Evolutionary conservation across 1,284 basidiomycete genomes (phyloP), one percentile per base, ranked within the genome.

Genomic region (Irpex sp.): DNA sequence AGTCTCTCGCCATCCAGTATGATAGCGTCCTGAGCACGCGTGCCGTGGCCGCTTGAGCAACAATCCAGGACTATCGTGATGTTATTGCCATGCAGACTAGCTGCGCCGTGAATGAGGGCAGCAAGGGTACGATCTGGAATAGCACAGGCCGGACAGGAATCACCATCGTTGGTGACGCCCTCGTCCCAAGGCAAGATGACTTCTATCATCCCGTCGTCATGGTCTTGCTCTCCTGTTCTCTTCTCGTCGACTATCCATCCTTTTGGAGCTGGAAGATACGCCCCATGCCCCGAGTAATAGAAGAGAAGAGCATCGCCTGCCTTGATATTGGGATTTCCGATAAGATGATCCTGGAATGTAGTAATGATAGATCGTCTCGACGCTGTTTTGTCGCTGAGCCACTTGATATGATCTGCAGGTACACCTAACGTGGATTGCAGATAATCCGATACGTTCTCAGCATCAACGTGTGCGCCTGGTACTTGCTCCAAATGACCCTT

Each of bases 221-320:
- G 35, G 15, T 61, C 63, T n/a, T 54, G n/a, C n/a, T 50, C 56
- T 15, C 51, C 57, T 15, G 37, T 15, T 9, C 35, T 47, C 13
- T 53, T 46, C 21, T 59, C 46, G 8, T 55, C 51, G 26, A 46
- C 26, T 6, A 49, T 13, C 65, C 61, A 63, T n/a, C 54, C 39
- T 4, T 26, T 1, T 13, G 66, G 61, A n/a, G 63, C 65, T 15
- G 17, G 36, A 13, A 9, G 17, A 13, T 60, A 64, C 35, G 57
- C 59, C 1, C 67, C 67, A 53, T 66, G 67, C 6, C 67, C 67
- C 9, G 67, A 65, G 60, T 61, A 68, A 55, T 62, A 49, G 47
- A 68, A 65, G 4, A 68, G 8, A 36, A 68, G 53, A 15, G 56
- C 46, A 49, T 66, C 67, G 13, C 63, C 67, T 4, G 39, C 13